Conservation (phyloP, 768 basidiomycete genomes). For the Saitozyma sp. region DNA sequence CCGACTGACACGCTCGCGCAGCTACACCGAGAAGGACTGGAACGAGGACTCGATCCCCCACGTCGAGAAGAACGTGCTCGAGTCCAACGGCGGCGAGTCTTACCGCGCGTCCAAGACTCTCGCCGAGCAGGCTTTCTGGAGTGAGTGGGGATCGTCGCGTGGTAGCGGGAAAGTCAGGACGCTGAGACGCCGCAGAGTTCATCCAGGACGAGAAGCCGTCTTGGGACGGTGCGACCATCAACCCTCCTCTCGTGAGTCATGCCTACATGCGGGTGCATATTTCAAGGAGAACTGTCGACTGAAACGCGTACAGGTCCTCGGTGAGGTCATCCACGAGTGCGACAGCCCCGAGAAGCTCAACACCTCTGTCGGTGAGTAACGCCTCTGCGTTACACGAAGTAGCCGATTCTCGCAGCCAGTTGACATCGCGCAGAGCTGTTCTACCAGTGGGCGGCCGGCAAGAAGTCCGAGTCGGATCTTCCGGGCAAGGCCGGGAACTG, state of each 20-base stretch:
- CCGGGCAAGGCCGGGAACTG: conserved; percentile 36
- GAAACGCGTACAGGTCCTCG: conserved; percentile 43
- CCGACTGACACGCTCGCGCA: conserved; percentile 5
- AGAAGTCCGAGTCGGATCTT: conserved; percentile 46
- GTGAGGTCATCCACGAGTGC: conserved; percentile 55
- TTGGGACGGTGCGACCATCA: conserved; percentile 47
- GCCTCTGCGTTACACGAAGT: too few relatives aligned
- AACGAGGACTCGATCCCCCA: conserved; percentile 17
- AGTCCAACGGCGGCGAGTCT: conserved; percentile 4
- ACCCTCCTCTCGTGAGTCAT: conserved; percentile 44
- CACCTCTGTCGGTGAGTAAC: conserved; percentile 49
- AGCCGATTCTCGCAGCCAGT: not conserved
- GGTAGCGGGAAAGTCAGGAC: not conserved
- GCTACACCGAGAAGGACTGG: conserved; percentile 45
- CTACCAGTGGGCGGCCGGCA: conserved; percentile 41
- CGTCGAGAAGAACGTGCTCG: conserved; percentile 21
- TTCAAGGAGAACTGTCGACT: too few relatives aligned
- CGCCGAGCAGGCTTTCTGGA: conserved; percentile 45
- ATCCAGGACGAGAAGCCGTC: conserved; percentile 47
- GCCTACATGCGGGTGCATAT: not conserved
- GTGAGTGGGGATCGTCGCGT: not conserved
- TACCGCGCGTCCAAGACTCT: conserved; percentile 39
- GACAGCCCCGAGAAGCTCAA: conserved; percentile 53
- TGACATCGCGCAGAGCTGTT: conserved; percentile 27
- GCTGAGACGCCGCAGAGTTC: conserved; percentile 20